Base-by-base conservation (phyloP, 169 alveolate genomes). In the Plasmodium knowlesi region DNA sequence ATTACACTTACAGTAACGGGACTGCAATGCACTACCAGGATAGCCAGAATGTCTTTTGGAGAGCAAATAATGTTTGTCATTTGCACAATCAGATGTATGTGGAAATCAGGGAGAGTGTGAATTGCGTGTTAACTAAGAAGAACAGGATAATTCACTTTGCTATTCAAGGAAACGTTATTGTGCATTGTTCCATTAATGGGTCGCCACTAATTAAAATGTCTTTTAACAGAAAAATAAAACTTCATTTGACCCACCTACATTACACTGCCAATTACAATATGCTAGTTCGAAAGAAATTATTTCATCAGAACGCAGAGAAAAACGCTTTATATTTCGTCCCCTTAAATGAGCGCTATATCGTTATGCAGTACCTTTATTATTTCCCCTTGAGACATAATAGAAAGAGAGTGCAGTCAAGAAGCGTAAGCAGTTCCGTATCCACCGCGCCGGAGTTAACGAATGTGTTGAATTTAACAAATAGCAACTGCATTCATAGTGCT, bases 1-100 rank as follows among this genome's bases (percentile, higher is more conserved):
- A 90, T 46, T 46, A 32, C 76, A 90, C 85, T 81, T 81, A 73
- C 54, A 90, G 91, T 37, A 90, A 90, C 57, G 95, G 95, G 5
- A 41, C 54, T 0, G 46, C 67, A 80, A 71, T 90, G 3, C 41
- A 90, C 54, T 41, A 73, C 4, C 30, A 2, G 19, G 92, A 81
- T 80, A 25, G 61, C 10, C 10, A n/a, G 50, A 16, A 81, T 71
- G 54, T 46, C 74, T 90, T 70, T 90, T 90, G 95, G 95, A 41
- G 95, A 30, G 22, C 83, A 41, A 81, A 71, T 71, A 90, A 90
- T 25, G 9, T 57, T 1, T 8, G 12, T 8, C 70, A 10, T 61
- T 67, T 90, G 34, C 25, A 78, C 12, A 81, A 90, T 71, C 84
- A 81, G 32, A 90, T 90, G 41, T 90, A 37, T 90, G 78, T 90